Evolutionary conservation across 75 land plant genomes (phyloP).

Genomic region (Chamaecyparis obtusa): DNA sequence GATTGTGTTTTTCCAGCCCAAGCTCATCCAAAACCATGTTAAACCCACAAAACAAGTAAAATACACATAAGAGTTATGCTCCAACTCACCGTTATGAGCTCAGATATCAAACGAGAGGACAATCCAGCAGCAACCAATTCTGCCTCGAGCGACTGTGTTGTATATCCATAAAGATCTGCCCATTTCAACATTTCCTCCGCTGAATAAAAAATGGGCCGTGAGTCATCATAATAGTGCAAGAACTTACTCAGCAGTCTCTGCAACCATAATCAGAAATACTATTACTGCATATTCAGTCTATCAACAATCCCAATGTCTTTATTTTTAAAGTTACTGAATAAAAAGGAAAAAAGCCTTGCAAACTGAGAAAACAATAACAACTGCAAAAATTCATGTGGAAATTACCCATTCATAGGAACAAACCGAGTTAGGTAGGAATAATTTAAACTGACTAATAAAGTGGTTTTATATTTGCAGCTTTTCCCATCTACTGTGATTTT

Average conservation of each 20-base stretch:
- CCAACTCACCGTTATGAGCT: slow-evolving; percentile 85
- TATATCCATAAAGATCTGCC: slow-evolving; percentile 62
- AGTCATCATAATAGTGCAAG: slow-evolving; percentile 60
- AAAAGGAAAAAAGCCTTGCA: not conserved
- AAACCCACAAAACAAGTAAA: not conserved
- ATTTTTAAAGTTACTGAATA: not conserved
- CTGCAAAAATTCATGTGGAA: not conserved
- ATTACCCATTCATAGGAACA: not conserved
- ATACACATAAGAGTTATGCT: not conserved
- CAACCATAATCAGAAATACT: not conserved
- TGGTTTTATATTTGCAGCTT: slow-evolving; percentile 7
- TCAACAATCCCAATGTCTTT: not conserved
- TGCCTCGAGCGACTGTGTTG: slow-evolving; percentile 46
- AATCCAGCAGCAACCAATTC: slow-evolving; percentile 61
- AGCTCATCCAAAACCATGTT: not conserved
- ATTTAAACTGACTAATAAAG: slow-evolving; percentile 1
- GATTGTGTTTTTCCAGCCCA: not conserved
- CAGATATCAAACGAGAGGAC: slow-evolving; percentile 62
- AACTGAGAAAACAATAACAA: not conserved
- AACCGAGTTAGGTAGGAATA: not conserved
- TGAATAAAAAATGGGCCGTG: slow-evolving; percentile 63
- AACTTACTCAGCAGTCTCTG: slow-evolving; percentile 55
- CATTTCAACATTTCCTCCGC: slow-evolving; percentile 93
- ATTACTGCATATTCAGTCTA: not conserved
- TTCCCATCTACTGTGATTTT: not conserved